Percentiles rank a stretch among this genome's conserved stretches.
phyloP scores from a whole-genome alignment of 2,329 filamentous ascomycete genomes.

The Colletotrichum siamense region DNA sequence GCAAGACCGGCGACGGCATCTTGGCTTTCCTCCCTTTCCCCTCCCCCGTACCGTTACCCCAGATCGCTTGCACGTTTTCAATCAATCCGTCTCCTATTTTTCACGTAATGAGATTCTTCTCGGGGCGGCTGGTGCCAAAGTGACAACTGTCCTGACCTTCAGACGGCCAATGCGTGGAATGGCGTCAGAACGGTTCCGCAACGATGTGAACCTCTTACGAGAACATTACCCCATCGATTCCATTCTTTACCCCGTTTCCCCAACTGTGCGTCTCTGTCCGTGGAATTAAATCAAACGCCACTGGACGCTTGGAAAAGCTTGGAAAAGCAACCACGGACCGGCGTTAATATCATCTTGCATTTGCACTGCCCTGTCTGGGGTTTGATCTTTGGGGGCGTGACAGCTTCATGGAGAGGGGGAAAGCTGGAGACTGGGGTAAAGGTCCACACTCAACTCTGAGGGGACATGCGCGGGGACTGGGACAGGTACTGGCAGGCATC shows the following conservation, averaged over 20 bases:
- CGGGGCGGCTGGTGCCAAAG: neutral
- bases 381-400: neutral
- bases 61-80: neutral
- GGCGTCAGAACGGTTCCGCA: neutral
- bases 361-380: constrained; percentile 1
- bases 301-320: neutral
- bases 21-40: neutral
- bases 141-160: neutral
- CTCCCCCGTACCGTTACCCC: constrained; percentile 3
- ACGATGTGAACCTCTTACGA: constrained; percentile 11
- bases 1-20: neutral
- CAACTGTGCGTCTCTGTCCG: constrained; percentile 5
- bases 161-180: neutral
- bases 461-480: neutral
- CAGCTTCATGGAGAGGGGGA: neutral
- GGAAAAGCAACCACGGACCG: neutral
- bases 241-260: neutral
- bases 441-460: neutral
- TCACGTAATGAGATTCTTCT: neutral
- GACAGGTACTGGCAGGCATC: neutral
- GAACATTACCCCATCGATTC: constrained; percentile 9
- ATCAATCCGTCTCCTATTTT: neutral
- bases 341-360: neutral
- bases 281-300: neutral
- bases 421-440: neutral